Evolutionary conservation across 371 early-diverging fungal genomes (phyloP), one percentile per base, ranked within the genome.

Genomic region (Mortierella sp.): DNA sequence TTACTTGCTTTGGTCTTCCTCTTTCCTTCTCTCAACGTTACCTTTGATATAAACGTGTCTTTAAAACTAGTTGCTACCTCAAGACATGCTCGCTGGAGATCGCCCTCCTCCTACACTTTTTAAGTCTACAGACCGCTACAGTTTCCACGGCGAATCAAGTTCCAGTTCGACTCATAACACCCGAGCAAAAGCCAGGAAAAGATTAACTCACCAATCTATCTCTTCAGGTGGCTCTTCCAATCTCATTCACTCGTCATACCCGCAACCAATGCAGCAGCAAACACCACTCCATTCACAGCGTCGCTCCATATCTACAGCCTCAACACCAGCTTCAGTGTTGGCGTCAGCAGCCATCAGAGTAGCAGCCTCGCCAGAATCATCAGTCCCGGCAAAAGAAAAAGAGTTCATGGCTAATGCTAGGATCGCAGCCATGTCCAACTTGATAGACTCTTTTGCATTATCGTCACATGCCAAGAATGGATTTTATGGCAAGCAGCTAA

Each of bases 401-500:
- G 81, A 80, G 51, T 75, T 80, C 24, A 75, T 80, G 72, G 70
- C 75, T 43, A 75, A 80, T 59, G 67, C 76, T 12, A 67, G 75
- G 20, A 72, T 80, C 28, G 39, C 75, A 62, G 81, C 81, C 62
- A 71, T 80, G 69, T 75, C 75, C 43, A 80, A 66, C 32, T 16
- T 80, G 37, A 72, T 75, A 39, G 81, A 80, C n/a, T 72, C 81
- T 9, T 71, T 80, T 39, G 57, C 72, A 9, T 63, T 66, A 16
- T 30, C 63, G 24, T 61, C 81, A 6, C 81, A 80, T 39, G 30
- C 72, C 16, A 75, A 72, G 49, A 75, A 80, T 55, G 81, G 81
- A n/a, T 80, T 68, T 47, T 80, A 80, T 39, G 76, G 81, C n/a
- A 80, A 80, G 26, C 81, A 80, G 32, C 66, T 80, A 18, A 75